Evolutionary conservation across 2,329 filamentous ascomycete genomes (phyloP), one percentile per base, ranked within the genome.

Genomic region (Trichoderma breve): DNA sequence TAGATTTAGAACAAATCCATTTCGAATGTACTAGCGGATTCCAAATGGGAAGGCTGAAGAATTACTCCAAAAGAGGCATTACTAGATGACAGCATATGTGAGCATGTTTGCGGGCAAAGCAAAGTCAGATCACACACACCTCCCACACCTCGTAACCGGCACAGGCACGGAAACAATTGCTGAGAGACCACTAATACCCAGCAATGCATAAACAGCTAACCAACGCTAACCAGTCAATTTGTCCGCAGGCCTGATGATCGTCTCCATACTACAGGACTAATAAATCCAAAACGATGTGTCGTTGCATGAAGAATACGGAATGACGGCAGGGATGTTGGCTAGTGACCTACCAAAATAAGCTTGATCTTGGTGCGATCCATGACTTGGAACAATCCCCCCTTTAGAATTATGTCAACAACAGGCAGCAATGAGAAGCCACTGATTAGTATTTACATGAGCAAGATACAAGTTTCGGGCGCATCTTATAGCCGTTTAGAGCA

Each of bases 331-430:
- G 47, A 55, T 66, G 43, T 8, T 15, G n/a, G 30, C 47, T 55
- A n/a, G 63, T 53, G 28, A 66, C 63, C 43, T 66, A 55, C 63
- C 63, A 24, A 34, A 66, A 55, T 66, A 66, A 66, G 63, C 63
- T 66, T 66, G 47, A 66, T 66, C 30, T 66, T 55, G 43, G 8
- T 26, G 12, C 30, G 32, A n/a, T 36, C 58, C n/a, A 61, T 36
- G 32, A 30, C 18, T 39, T 36, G 58, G 32, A 61, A 24, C 2
- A 21, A 21, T 9, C 9, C 30, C 32, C 9, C 58, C 32, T 15
- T 61, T 61, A 24, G n/a, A n/a, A 11, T 61, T 61, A 61, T 61
- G n/a, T 14, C 36, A 21, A 24, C n/a, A 61, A 36, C 6, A 36
- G n/a, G n/a, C 58, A 24, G n/a, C 32, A 61, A 7, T n/a, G 6